phyloP scores from a whole-genome alignment of 2,329 filamentous ascomycete species.

The Gyromitra esculenta region DNA sequence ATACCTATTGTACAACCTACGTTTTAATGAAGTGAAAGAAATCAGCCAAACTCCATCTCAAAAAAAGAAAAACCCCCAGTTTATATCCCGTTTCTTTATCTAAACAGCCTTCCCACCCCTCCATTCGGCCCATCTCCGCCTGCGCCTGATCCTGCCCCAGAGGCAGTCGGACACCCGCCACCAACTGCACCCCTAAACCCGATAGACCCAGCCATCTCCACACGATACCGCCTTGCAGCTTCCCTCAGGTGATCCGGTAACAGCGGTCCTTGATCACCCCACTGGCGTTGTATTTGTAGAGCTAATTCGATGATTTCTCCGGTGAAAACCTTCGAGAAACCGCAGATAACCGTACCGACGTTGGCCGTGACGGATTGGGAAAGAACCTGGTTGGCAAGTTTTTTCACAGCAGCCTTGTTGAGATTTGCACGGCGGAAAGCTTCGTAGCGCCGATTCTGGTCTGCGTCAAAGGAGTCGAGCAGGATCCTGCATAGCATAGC shows the following conservation, averaged over 20 bases:
- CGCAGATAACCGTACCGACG: conserved; percentile 72
- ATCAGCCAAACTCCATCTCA: conserved; percentile 43
- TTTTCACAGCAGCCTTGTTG: conserved; percentile 65
- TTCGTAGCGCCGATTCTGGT: conserved; percentile 65
- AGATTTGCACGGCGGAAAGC: conserved; percentile 65
- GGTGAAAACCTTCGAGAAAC: conserved; percentile 73
- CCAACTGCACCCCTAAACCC: conserved; percentile 54
- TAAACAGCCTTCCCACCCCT: conserved; percentile 54
- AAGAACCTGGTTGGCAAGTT: conserved; percentile 73
- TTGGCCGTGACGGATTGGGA: conserved; percentile 73
- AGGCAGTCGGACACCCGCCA: conserved; percentile 45
- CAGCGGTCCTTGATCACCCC: conserved; percentile 59
- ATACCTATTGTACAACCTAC: conserved; percentile 16
- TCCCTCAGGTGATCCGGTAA: conserved; percentile 57
- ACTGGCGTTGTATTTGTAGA: conserved; percentile 69
- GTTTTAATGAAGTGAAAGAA: conserved; percentile 17
- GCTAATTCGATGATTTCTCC: conserved; percentile 74
- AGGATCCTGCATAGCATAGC: conserved; percentile 50
- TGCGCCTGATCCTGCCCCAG: conserved; percentile 50
- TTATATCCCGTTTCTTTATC: conserved; percentile 24
- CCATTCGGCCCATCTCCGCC: conserved; percentile 52
- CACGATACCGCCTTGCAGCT: conserved; percentile 56
- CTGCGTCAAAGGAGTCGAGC: conserved; percentile 61
- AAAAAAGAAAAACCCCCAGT: conserved; percentile 15
- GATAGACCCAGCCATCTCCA: conserved; percentile 56